Conservation (phyloP, 345 rosid genomes). For the Boechera stricta region DNA sequence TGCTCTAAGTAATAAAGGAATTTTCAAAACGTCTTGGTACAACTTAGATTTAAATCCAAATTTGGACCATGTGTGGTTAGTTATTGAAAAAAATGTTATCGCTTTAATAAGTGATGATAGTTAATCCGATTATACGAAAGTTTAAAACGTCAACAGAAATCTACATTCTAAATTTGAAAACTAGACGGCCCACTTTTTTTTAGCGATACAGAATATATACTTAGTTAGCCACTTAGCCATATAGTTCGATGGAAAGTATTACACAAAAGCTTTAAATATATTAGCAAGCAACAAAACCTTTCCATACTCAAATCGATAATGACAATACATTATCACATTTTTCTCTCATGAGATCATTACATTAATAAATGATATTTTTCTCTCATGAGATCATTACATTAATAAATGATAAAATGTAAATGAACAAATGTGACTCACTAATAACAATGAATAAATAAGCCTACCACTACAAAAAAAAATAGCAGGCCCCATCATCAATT, state of each 20-base stretch:
- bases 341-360: slow-evolving; percentile 30
- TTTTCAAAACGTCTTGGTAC: too few relatives aligned
- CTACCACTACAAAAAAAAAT: slow-evolving; percentile 35
- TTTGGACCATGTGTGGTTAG: too few relatives aligned
- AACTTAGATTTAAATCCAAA: too few relatives aligned
- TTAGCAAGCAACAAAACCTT: background rate
- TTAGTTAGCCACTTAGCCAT: background rate
- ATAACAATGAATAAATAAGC: slow-evolving; percentile 36
- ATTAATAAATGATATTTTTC: slow-evolving; percentile 24
- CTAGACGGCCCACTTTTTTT: background rate
- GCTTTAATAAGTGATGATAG: background rate
- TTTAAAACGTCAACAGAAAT: background rate
- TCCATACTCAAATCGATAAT: background rate
- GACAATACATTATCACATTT: slow-evolving; percentile 29
- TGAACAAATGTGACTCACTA: slow-evolving; percentile 25
- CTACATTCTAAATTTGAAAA: background rate
- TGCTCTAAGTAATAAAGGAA: too few relatives aligned
- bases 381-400: slow-evolving; percentile 33
- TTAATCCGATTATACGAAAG: background rate
- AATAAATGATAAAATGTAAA: slow-evolving; percentile 23
- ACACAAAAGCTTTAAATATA: background rate
- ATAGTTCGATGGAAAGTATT: background rate
- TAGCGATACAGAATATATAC: background rate
- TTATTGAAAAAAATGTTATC: background rate
- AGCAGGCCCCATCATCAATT: slow-evolving; percentile 24